A percentile compares a stretch with the other conserved stretches of the same genome.
phyloP scores from a whole-genome alignment of 805 yeast genomes.

The Metschnikowia drakensbergensis region DNA sequence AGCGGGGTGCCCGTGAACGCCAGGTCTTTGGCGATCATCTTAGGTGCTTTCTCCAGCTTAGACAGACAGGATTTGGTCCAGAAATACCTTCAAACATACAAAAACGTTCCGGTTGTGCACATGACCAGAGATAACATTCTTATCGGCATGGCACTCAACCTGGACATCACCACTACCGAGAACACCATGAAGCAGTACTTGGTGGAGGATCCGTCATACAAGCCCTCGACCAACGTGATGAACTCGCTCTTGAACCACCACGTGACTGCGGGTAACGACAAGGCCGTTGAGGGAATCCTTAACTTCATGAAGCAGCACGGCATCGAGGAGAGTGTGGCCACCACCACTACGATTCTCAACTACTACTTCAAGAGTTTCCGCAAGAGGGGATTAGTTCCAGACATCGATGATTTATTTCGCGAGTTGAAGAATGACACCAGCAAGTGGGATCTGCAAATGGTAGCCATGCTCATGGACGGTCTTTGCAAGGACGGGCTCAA shows the following conservation, averaged over 20 bases:
- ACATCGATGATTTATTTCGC: conserved; percentile 37
- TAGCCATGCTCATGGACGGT: conserved; percentile 52
- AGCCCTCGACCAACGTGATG: conserved; percentile 47
- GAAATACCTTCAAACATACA: conserved; percentile 30
- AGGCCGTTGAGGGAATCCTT: conserved; percentile 48
- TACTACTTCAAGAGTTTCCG: conserved; percentile 45
- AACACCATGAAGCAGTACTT: conserved; percentile 35
- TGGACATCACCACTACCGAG: conserved; percentile 44
- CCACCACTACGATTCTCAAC: conserved; percentile 59
- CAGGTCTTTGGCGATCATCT: conserved; percentile 45
- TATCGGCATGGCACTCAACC: conserved; percentile 40
- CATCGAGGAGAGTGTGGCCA: conserved; percentile 55
- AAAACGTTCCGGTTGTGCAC: conserved; percentile 32
- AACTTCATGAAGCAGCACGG: conserved; percentile 39
- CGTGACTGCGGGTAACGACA: conserved; percentile 37
- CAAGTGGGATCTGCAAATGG: conserved; percentile 42
- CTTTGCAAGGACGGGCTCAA: conserved; percentile 47
- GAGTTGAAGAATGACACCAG: conserved; percentile 36
- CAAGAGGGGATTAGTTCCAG: conserved; percentile 42
- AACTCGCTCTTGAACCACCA: conserved; percentile 48
- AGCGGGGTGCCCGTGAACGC: conserved; percentile 39
- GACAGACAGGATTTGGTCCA: conserved; percentile 42
- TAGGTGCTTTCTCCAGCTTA: conserved; percentile 45
- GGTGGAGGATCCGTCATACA: conserved; percentile 28
- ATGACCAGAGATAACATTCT: conserved; percentile 44